Percentiles rank a stretch among this genome's conserved stretches.
Conservation (phyloP, 1,284 basidiomycete genomes). For the Chalciporus sp. region DNA sequence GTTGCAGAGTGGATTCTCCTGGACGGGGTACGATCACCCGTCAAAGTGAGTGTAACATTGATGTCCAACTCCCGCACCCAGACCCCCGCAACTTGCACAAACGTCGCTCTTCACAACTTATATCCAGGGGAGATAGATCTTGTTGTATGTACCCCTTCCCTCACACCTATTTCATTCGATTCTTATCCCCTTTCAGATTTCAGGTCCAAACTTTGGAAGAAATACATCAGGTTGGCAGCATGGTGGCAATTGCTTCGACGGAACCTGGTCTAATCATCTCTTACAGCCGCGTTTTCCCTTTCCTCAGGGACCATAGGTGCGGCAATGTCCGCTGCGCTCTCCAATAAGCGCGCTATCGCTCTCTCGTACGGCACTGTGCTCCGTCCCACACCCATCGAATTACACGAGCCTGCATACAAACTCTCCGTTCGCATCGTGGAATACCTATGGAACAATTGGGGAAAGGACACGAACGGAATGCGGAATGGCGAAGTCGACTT, state of each 20-base stretch:
- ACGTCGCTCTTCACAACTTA: slow-evolving; percentile 86
- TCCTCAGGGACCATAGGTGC: slow-evolving; percentile 92
- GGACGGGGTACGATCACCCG: slow-evolving; percentile 63
- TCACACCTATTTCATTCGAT: not conserved
- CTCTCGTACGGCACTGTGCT: slow-evolving; percentile 84
- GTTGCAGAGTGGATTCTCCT: slow-evolving; percentile 87
- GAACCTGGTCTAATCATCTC: slow-evolving; percentile 8
- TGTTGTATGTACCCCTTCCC: slow-evolving; percentile 51
- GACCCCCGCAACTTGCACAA: slow-evolving; percentile 91
- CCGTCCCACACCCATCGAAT: slow-evolving; percentile 63
- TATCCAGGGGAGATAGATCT: slow-evolving; percentile 86
- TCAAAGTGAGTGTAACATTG: slow-evolving; percentile 6
- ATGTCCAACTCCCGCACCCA: slow-evolving; percentile 34
- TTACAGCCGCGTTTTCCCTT: slow-evolving; percentile 76
- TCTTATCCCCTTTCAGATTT: slow-evolving; percentile 49
- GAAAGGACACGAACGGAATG: slow-evolving; percentile 59
- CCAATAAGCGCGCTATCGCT: slow-evolving; percentile 70
- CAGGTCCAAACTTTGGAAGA: slow-evolving; percentile 77
- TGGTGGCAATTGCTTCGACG: slow-evolving; percentile 38
- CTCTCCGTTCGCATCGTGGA: slow-evolving; percentile 69
- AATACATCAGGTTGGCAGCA: slow-evolving; percentile 73
- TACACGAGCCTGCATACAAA: slow-evolving; percentile 70
- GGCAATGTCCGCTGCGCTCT: slow-evolving; percentile 79
- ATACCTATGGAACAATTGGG: slow-evolving; percentile 83
- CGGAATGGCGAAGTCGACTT: slow-evolving; percentile 71